Evolutionary conservation across 768 basidiomycete genomes (phyloP), one percentile per base, ranked within the genome.

Genomic region (Collybiopsis luxurians): DNA sequence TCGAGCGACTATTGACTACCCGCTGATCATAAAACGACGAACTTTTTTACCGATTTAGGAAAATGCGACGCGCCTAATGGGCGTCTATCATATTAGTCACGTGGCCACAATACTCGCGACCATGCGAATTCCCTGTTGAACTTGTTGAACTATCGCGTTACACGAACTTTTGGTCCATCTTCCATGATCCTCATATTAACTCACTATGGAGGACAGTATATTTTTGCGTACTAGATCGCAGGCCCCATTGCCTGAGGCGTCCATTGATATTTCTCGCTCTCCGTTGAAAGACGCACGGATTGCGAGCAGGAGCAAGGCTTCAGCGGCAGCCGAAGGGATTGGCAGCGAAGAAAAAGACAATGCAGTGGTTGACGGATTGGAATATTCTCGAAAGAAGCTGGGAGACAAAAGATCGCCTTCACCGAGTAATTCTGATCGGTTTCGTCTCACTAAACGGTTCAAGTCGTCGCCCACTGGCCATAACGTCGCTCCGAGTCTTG

Each of bases 321-420:
- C 19, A 36, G 26, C 34, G 19, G 27, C 24, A 26, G 7, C 40
- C 9, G 53, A 42, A 54, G 42, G 13, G 28, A 24, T 2, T 54
- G 42, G 36, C 19, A 40, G 21, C n/a, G 36, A 23, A 9, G 30
- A 6, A 4, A 19, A 51, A 21, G 30, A 36, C 15, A 3, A 9
- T 13, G 23, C 17, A 0, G 51, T 13, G 24, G 28, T 28, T 7
- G 40, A 44, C 23, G 13, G 53, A 54, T 24, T 23, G 42, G 17
- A 12, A 34, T 24, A 13, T 55, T 10, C 54, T 15, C 36, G 23
- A 15, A 47, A 24, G 30, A 46, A 46, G 54, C 23, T 54, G 27
- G 53, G 53, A 34, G 43, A 55, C 21, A 55, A 55, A 30, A 42
- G 54, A n/a, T 55, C 54, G 3, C 54, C 54, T 27, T 55, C 54